phyloP scores from a whole-genome alignment of 1,139 yeast species.

The Blastobotrys capitulatus region DNA sequence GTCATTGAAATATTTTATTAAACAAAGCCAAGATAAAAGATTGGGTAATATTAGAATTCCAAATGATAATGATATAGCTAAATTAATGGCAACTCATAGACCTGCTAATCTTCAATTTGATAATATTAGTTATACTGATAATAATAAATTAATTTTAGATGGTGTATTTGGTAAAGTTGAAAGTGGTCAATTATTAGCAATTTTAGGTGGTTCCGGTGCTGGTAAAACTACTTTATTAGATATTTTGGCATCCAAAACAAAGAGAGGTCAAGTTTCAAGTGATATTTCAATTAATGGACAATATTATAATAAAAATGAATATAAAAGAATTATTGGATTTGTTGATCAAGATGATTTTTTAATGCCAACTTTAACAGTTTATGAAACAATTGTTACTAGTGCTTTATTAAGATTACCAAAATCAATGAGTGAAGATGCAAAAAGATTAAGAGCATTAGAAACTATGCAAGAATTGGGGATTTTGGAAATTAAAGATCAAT shows the following conservation, averaged over 20 bases:
- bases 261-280: slow-evolving; percentile 66
- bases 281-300: slow-evolving; percentile 69
- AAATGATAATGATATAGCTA: slow-evolving; percentile 32
- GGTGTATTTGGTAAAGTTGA: slow-evolving; percentile 67
- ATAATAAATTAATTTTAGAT: slow-evolving; percentile 50
- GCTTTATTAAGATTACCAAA: slow-evolving; percentile 84
- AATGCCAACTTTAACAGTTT: slow-evolving; percentile 89
- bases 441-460: slow-evolving; percentile 74
- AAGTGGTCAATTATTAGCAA: slow-evolving; percentile 88
- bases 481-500: slow-evolving; percentile 70
- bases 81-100: slow-evolving; percentile 46
- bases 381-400: slow-evolving; percentile 88
- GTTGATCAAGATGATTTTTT: slow-evolving; percentile 96
- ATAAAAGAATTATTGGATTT: slow-evolving; percentile 74
- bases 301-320: slow-evolving; percentile 34
- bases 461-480: slow-evolving; percentile 84
- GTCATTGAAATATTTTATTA: slow-evolving; percentile 36
- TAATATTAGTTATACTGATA: slow-evolving; percentile 57
- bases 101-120: slow-evolving; percentile 78
- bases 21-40: slow-evolving; percentile 25
- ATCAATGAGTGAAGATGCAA: slow-evolving; percentile 64
- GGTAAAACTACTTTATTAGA: slow-evolving; percentile 93
- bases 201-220: slow-evolving; percentile 98
- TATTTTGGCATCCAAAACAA: slow-evolving; percentile 81
- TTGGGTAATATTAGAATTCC: slow-evolving; percentile 31